Evolutionary conservation across 306 rosid genomes (phyloP), one percentile per base, ranked within the genome.

Genomic region (Adenanthera pavonina): DNA sequence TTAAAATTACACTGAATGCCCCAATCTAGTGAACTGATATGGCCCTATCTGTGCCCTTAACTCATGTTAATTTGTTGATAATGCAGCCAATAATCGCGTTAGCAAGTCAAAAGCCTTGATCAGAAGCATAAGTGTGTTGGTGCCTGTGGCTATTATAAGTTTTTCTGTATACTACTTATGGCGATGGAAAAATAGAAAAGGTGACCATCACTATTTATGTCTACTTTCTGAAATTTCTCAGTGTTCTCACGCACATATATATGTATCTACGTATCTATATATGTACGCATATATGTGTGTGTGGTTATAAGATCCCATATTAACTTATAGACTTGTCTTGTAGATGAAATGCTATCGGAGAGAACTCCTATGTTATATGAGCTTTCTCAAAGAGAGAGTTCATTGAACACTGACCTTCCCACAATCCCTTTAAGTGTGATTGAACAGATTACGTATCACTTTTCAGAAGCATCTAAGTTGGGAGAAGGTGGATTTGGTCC

Each of bases 391-490:
- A 69, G 16, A 4, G 53, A 69, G 16, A 49, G 44, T 3, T 17
- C 53, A 17, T 20, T 69, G 35, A 11, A 17, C 1, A 49, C 51
- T 41, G 74, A 43, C 74, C 51, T 69, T 41, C 53, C 74, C 3
- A 41, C 7, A 20, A 69, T 69, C 7, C 53, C 74, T 11, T n/a
- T 69, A 16, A 43, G 5, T 4, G 12, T 14, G 12, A 69, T 69
- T n/a, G 6, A 17, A 43, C 34, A 46, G 15, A 41, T 35, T 15
- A 69, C 74, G 2, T 1, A 69, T 43, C 33, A 81, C 79, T 87
- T 87, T 67, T 74, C 84, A 3, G 79, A 68, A 35, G 79, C 43
- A 33, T n/a, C n/a, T n/a, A n/a, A n/a, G n/a, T n/a, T n/a, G n/a
- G n/a, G n/a, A n/a, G n/a, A n/a, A n/a, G n/a, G n/a, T n/a, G n/a